A percentile compares a stretch with the other conserved stretches of the same genome.
These are phyloP conservation scores for Pleurotus ostreatus DNA, from an alignment of 768 basidiomycete species.

Conservation along the genomic window DNA sequence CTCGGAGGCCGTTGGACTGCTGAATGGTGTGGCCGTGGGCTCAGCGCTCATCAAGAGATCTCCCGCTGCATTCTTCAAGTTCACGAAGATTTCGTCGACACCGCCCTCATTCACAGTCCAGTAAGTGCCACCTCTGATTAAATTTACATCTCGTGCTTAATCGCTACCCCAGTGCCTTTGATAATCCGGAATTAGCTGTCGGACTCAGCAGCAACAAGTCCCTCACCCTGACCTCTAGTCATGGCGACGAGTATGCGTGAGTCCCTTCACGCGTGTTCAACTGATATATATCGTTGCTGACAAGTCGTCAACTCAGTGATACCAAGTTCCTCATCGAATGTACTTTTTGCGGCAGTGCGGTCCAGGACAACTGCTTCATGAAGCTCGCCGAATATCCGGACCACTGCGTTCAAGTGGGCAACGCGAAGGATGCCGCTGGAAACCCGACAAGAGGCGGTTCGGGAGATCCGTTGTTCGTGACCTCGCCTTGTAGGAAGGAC, in stretches of 20 bases:
- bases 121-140: background rate
- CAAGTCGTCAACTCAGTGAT: background rate
- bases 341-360: background rate
- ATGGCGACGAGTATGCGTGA: background rate
- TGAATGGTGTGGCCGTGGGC: background rate
- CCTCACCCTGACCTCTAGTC: background rate
- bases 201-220: background rate
- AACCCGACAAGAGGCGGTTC: background rate
- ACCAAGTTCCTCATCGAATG: slow-evolving; percentile 1
- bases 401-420: slow-evolving; percentile 2
- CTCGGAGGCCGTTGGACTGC: background rate
- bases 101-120: background rate
- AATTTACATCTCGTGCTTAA: background rate
- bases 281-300: background rate
- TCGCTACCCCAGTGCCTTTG: background rate
- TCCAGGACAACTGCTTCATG: slow-evolving; percentile 6
- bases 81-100: background rate
- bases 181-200: background rate
- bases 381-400: background rate
- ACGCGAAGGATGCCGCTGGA: background rate
- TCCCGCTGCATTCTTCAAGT: slow-evolving; percentile 1
- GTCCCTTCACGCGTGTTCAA: no score
- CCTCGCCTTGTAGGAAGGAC: background rate
- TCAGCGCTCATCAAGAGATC: background rate
- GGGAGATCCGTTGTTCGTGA: background rate